Percentiles rank a stretch among this genome's conserved stretches.
phyloP scores from a whole-genome alignment of 2,329 filamentous ascomycete genomes.

The Talaromyces sp. region DNA sequence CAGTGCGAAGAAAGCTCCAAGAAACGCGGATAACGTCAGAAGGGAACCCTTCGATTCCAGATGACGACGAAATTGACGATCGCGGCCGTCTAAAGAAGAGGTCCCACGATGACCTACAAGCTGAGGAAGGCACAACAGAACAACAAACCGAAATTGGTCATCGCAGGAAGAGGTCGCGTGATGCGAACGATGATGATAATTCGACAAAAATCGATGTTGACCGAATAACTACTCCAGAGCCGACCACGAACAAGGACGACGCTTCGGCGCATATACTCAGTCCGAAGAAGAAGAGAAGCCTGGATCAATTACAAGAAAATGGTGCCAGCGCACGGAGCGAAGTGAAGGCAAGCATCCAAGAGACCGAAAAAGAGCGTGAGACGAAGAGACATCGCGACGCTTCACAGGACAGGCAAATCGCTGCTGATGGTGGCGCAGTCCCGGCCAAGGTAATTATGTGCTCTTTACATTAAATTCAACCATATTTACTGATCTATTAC shows the following conservation, averaged over 20 bases:
- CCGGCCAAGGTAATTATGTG: constrained; percentile 24
- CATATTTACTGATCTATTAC: constrained; percentile 22
- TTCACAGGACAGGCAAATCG: constrained; percentile 35
- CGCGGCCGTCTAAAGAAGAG: constrained; percentile 31
- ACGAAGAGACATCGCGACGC: constrained; percentile 44
- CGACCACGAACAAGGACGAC: constrained; percentile 15
- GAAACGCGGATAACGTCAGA: constrained; percentile 56
- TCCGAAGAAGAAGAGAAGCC: constrained; percentile 44
- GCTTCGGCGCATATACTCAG: constrained; percentile 27
- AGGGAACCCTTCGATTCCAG: constrained; percentile 20
- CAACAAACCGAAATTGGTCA: constrained; percentile 12
- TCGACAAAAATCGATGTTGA: constrained; percentile 40
- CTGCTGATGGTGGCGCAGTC: constrained; percentile 19
- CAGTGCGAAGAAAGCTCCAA: constrained; percentile 59
- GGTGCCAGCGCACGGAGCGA: constrained; percentile 23
- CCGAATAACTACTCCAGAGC: constrained; percentile 31
- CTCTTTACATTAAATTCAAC: background rate
- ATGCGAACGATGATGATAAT: constrained; percentile 25
- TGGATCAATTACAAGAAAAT: constrained; percentile 42
- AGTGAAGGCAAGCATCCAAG: constrained; percentile 19
- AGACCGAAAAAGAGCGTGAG: constrained; percentile 34
- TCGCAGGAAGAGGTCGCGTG: constrained; percentile 19
- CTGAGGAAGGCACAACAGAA: constrained; percentile 26
- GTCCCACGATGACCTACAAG: constrained; percentile 32
- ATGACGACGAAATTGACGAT: constrained; percentile 19